Evolutionary conservation across 768 basidiomycete genomes (phyloP).

Genomic region (Cubamyces lactineus): DNA sequence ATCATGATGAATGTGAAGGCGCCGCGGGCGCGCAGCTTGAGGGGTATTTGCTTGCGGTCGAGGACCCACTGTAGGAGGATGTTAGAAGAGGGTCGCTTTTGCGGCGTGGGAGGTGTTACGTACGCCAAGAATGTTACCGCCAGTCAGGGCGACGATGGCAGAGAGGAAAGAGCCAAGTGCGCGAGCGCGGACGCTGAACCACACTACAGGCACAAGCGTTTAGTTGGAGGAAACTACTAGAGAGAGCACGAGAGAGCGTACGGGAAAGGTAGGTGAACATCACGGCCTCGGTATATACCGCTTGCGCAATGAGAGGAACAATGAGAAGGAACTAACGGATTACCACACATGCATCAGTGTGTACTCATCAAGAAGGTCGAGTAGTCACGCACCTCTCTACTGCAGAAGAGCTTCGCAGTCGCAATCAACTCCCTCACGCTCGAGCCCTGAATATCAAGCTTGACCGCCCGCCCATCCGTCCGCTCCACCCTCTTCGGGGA

Average conservation of each 20-base stretch:
- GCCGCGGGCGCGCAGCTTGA: slow-evolving; percentile 12
- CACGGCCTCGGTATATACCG: slow-evolving; percentile 12
- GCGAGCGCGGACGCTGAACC: slow-evolving; percentile 17
- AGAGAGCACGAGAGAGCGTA: background rate
- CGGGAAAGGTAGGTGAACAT: slow-evolving; percentile 17
- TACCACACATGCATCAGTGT: background rate
- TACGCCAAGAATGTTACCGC: slow-evolving; percentile 14
- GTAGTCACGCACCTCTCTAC: background rate
- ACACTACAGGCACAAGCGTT: background rate
- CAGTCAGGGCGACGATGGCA: slow-evolving; percentile 11
- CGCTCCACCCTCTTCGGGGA: slow-evolving; percentile 15
- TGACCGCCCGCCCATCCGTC: slow-evolving; percentile 11
- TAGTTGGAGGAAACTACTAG: too few species aligned
- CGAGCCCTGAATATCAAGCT: slow-evolving; percentile 14
- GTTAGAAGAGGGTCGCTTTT: too few species aligned
- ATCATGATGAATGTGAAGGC: slow-evolving; percentile 15
- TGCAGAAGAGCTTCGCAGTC: slow-evolving; percentile 14
- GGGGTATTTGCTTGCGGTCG: slow-evolving; percentile 4
- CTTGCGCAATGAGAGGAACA: slow-evolving; percentile 11
- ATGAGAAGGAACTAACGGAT: slow-evolving; percentile 13
- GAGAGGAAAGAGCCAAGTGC: slow-evolving; percentile 15
- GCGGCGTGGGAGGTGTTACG: background rate
- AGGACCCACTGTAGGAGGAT: slow-evolving; percentile 8
- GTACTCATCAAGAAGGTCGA: too few species aligned
- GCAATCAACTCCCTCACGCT: slow-evolving; percentile 1